These are phyloP conservation scores for Nigrospora osmanthi DNA, from an alignment of 2,329 filamentous ascomycete genomes.

Conservation along the genomic window DNA sequence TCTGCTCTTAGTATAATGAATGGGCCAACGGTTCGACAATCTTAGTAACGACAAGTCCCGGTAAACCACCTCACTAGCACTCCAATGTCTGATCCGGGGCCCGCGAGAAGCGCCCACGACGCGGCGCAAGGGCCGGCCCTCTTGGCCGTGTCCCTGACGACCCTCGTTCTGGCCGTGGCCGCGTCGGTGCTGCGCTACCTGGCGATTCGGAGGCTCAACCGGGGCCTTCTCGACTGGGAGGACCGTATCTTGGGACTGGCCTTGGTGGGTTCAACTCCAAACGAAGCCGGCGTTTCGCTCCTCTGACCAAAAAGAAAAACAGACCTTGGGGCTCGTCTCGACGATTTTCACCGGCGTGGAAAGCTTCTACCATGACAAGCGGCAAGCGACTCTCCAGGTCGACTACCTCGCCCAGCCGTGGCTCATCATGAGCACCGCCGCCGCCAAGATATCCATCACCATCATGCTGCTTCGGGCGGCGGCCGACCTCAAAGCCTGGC, in stretches of 20 bases:
- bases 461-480: slow-evolving; percentile 20
- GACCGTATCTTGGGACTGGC: slow-evolving; percentile 25
- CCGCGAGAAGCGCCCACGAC: no score
- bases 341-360: slow-evolving; percentile 27
- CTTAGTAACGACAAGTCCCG: no score
- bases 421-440: slow-evolving; percentile 24
- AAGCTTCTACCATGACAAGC: slow-evolving; percentile 13
- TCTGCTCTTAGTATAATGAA: no score
- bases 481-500: slow-evolving; percentile 19
- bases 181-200: no score
- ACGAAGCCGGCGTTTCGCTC: not conserved
- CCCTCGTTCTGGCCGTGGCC: no score
- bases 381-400: slow-evolving; percentile 20
- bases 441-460: slow-evolving; percentile 28
- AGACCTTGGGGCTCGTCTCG: slow-evolving; percentile 24
- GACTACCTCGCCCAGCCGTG: slow-evolving; percentile 26
- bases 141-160: no score
- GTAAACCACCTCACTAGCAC: no score
- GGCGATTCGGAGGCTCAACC: no score
- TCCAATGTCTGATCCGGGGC: no score
- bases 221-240: slow-evolving; percentile 11
- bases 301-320: not conserved
- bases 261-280: slow-evolving; percentile 15
- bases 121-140: no score
- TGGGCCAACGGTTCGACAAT: no score